phyloP scores from a whole-genome alignment of 73 alveolate genomes.

The Stentor coeruleus region DNA sequence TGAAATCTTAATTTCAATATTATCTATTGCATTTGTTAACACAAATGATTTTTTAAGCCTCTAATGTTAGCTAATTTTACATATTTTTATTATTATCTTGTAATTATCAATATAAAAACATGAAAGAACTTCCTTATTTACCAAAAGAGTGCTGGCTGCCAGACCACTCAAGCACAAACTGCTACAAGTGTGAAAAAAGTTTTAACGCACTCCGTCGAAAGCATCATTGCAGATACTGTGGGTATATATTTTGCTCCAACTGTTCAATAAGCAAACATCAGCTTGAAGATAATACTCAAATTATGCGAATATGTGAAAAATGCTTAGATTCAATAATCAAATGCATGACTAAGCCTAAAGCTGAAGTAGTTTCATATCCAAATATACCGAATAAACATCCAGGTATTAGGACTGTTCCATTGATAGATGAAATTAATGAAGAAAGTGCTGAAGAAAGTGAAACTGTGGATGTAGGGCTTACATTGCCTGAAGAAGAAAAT shows the following conservation, averaged over 20 bases:
- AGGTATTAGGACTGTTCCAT: not conserved
- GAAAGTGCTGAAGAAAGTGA: constrained; percentile 3
- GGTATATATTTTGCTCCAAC: constrained; percentile 9
- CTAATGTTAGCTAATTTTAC: too few relatives aligned
- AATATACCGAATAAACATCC: not conserved
- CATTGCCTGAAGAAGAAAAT: not conserved
- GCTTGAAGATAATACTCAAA: not conserved
- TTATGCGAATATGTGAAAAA: not conserved
- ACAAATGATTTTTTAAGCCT: too few relatives aligned
- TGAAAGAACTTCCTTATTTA: not conserved
- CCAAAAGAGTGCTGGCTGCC: constrained; percentile 24
- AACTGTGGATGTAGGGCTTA: not conserved
- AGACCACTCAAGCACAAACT: not conserved
- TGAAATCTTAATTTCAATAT: too few relatives aligned
- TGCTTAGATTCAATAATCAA: not conserved
- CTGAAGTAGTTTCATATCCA: not conserved
- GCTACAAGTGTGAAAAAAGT: constrained; percentile 6
- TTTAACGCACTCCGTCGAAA: constrained; percentile 16
- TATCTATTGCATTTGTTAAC: too few relatives aligned
- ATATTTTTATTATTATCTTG: too few relatives aligned
- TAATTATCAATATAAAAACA: too few relatives aligned
- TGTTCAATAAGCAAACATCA: constrained; percentile 9
- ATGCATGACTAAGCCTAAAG: not conserved
- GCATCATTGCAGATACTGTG: constrained; percentile 27
- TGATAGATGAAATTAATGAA: not conserved